Base-by-base conservation (phyloP, 1,139 yeast species). In the Geotrichum phurueaensis region DNA sequence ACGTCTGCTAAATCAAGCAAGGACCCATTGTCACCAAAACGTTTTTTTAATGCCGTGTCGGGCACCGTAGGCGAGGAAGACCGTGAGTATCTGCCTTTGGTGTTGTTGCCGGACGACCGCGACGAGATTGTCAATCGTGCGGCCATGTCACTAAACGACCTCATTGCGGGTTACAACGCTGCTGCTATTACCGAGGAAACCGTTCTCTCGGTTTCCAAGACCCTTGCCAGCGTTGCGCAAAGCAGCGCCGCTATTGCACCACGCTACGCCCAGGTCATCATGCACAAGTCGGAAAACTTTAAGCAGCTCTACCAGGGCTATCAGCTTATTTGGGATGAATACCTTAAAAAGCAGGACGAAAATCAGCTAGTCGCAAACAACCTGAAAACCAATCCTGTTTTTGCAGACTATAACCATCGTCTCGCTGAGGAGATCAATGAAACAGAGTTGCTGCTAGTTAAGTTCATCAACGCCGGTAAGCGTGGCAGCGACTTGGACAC, bases 11-110 rank as follows among this genome's bases (percentile, higher is more conserved):
- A 39, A 23, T 45, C 56, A 25, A 45, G 65, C 15, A 65, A 64
- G 49, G 73, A 70, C 50, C 73, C 73, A 6, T 63, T 70, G 33
- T 54, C 69, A 1, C 68, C 70, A 4, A 64, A 67, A 27, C 63
- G 65, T 20, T 70, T 70, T 55, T 70, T 70, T 60, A 68, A 69
- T 52, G 69, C 73, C 22, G 64, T 65, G 43, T 65, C 70, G 15
- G 73, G 73, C 4, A 62, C 65, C 13, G 72, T 69, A 2, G 70
- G 70, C 27, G 57, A 53, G 6, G 66, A 59, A n/a, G 61, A 59
- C 20, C 62, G 69, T 47, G 71, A 67, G 27, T 70, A 70, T 53
- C 62, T 70, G 51, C 73, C 73, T 22, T 58, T 71, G 59, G 62
- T 71, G 22, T 61, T 66, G 50, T 62, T 69, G 27, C 73, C 73